Conservation (phyloP, 441 rosid genomes). For the Corymbia calophylla region DNA sequence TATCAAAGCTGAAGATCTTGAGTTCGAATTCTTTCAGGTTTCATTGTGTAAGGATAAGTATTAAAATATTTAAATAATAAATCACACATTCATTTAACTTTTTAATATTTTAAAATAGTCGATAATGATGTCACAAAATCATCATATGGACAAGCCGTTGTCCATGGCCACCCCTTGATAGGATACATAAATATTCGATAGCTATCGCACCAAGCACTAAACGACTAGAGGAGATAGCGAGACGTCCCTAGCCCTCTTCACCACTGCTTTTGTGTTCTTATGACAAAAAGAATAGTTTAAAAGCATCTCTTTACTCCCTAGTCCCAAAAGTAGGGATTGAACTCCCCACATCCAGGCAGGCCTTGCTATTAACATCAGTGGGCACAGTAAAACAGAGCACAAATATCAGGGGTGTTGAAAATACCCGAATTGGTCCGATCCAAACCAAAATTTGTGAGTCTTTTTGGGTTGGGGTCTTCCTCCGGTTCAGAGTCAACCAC, state of each 20-base stretch:
- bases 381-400: background rate
- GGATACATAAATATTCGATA: too few species aligned
- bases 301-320: background rate
- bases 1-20: too few species aligned
- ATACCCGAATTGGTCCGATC: background rate
- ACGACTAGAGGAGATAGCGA: background rate
- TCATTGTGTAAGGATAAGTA: accelerated
- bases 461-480: too few species aligned
- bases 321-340: background rate
- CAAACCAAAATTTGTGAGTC: background rate
- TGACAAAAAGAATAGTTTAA: too few species aligned
- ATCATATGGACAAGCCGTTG: background rate
- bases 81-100: too few species aligned
- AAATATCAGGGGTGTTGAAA: background rate
- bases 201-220: accelerated
- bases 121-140: too few species aligned
- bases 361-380: background rate
- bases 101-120: too few species aligned
- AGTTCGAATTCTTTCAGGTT: too few species aligned
- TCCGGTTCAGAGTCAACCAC: too few species aligned
- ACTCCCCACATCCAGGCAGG: background rate
- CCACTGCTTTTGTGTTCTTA: background rate
- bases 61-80: too few species aligned
- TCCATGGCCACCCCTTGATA: background rate
- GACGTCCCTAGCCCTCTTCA: background rate